Percentiles rank a stretch among this genome's conserved stretches.
Evolutionary conservation across 345 rosid genomes (phyloP).

Genomic region (Sapria himalayana): DNA sequence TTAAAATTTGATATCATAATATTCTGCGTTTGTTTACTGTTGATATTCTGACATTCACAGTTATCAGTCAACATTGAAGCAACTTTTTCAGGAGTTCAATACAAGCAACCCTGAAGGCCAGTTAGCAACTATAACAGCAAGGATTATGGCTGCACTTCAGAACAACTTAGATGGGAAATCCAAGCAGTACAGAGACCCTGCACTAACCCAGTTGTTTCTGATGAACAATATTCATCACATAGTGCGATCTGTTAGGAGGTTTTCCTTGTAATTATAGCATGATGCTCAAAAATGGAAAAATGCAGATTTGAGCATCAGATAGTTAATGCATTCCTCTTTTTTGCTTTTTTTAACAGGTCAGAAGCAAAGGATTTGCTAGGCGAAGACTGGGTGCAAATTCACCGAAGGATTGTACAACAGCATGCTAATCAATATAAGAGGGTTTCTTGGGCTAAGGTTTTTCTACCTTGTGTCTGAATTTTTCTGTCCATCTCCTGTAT

Average conservation of each 20-base stretch:
- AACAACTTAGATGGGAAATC: conserved; percentile 81
- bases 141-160: conserved; percentile 80
- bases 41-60: conserved; percentile 18
- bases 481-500: too few species aligned
- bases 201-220: conserved; percentile 73
- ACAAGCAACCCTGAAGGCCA: conserved; percentile 36
- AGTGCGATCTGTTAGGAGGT: conserved; percentile 94
- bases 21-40: not conserved
- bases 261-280: conserved; percentile 9
- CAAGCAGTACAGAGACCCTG: conserved; percentile 89
- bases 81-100: conserved; percentile 65
- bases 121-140: conserved; percentile 47
- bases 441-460: conserved; percentile 91
- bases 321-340: not conserved
- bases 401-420: conserved; percentile 82
- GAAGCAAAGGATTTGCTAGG: conserved; percentile 89
- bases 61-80: conserved; percentile 62
- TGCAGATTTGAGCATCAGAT: too few species aligned
- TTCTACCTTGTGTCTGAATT: too few species aligned
- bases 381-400: conserved; percentile 99
- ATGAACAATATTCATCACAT: conserved; percentile 96
- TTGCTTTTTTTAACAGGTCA: conserved; percentile 32
- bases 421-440: conserved; percentile 97
- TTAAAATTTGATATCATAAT: not conserved
- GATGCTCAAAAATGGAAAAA: too few species aligned